Evolutionary conservation across 805 yeast species (phyloP).

Genomic region (Wickerhamiella dianesei): DNA sequence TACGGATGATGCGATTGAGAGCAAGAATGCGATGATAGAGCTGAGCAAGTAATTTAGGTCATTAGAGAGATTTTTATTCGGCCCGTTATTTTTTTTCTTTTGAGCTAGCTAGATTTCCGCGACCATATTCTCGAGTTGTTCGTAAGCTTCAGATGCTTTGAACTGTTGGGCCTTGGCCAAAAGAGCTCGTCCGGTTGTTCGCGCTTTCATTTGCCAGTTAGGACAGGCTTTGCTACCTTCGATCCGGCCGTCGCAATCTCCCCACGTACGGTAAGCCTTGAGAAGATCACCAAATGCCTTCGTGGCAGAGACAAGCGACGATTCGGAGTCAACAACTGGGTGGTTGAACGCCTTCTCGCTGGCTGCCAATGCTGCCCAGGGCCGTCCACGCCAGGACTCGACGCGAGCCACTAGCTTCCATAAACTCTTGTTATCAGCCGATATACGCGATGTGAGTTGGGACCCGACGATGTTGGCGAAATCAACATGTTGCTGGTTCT

Average conservation of each 20-base stretch:
- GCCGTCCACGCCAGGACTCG: constrained; percentile 71
- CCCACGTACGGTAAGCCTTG: constrained; percentile 75
- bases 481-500: constrained; percentile 39
- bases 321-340: constrained; percentile 46
- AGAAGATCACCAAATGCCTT: constrained; percentile 65
- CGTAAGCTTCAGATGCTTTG: not conserved
- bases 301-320: constrained; percentile 55
- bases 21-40: constrained; percentile 7
- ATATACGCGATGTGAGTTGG: not conserved
- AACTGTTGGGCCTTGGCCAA: constrained; percentile 56
- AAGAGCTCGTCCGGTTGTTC: constrained; percentile 54
- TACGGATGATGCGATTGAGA: constrained; percentile 15
- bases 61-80: not conserved
- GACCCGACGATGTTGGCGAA: constrained; percentile 44
- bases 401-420: constrained; percentile 82
- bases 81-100: not conserved
- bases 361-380: constrained; percentile 78
- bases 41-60: not conserved
- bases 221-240: constrained; percentile 78
- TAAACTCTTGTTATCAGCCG: constrained; percentile 45
- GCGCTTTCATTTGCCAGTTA: constrained; percentile 82
- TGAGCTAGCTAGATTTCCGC: not conserved
- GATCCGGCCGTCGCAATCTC: constrained; percentile 46
- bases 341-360: constrained; percentile 81
- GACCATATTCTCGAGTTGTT: not conserved